Conservation (phyloP, 305 asterid genomes). For the Fraxinus sp. region DNA sequence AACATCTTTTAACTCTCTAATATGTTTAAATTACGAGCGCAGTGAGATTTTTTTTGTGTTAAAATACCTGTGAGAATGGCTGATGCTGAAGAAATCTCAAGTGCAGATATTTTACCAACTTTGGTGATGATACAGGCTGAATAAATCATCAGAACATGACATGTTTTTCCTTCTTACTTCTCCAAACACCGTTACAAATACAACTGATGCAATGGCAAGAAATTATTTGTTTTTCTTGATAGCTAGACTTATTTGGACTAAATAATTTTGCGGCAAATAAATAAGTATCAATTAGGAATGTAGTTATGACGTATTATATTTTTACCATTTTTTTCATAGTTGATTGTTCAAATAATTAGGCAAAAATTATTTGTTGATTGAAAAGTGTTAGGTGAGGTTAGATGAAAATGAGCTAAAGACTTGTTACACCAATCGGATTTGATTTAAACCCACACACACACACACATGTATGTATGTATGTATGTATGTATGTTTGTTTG, state of each 20-base stretch:
- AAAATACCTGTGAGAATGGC: background rate
- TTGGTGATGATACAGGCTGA: background rate
- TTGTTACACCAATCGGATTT: too few relatives aligned
- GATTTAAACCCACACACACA: too few relatives aligned
- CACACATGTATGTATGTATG: too few relatives aligned
- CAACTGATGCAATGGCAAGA: background rate
- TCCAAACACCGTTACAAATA: background rate
- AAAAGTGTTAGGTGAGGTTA: too few relatives aligned
- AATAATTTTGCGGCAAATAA: background rate
- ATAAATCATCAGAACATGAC: background rate
- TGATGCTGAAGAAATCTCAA: constrained; percentile 12
- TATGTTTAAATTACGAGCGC: background rate
- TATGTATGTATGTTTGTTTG: too few relatives aligned
- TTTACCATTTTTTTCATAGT: too few relatives aligned
- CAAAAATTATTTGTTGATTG: too few relatives aligned
- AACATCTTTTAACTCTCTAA: background rate
- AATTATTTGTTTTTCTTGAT: background rate
- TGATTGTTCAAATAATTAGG: too few relatives aligned
- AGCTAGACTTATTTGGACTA: background rate
- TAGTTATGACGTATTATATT: background rate
- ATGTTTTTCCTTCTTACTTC: background rate
- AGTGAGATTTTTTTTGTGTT: background rate
- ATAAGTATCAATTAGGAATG: too few relatives aligned
- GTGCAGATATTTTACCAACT: background rate
- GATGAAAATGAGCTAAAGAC: too few relatives aligned